Conservation (phyloP, 2,329 filamentous ascomycete genomes). For the Colletotrichum tanaceti region DNA sequence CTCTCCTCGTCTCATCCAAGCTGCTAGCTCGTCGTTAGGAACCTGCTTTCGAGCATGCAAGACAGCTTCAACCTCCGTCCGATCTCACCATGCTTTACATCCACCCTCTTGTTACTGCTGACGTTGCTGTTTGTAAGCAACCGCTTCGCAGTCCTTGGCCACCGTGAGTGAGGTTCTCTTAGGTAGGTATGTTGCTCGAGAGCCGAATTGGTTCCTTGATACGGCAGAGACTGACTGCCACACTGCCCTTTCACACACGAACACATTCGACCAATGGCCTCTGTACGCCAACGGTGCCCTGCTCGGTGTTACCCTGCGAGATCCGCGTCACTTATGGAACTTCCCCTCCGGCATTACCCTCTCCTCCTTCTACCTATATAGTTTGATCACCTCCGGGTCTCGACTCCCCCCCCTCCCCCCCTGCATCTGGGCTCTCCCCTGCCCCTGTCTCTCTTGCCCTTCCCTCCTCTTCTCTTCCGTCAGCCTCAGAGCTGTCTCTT, state of each 20-base stretch:
- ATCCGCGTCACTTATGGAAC: slow-evolving; percentile 21
- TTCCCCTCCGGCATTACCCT: slow-evolving; percentile 33
- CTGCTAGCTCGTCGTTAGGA: slow-evolving; percentile 3
- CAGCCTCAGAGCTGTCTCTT: slow-evolving; percentile 34
- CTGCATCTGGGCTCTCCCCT: slow-evolving; percentile 28
- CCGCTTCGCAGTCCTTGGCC: slow-evolving; percentile 4
- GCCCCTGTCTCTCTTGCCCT: slow-evolving; percentile 28
- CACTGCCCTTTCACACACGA: slow-evolving; percentile 15
- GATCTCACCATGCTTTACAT: slow-evolving; percentile 16
- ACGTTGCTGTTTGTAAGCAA: neutral
- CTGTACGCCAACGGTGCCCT: slow-evolving; percentile 23
- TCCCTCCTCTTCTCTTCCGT: slow-evolving; percentile 24
- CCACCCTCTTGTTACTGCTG: no score
- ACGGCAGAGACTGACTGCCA: neutral
- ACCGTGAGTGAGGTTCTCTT: neutral
- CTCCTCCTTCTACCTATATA: slow-evolving; percentile 39
- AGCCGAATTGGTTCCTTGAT: slow-evolving; percentile 6
- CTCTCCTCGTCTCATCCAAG: slow-evolving; percentile 16
- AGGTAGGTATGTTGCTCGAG: neutral
- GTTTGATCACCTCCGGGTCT: slow-evolving; percentile 37
- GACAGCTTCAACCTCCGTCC: slow-evolving; percentile 21
- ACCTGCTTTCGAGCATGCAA: slow-evolving; percentile 18
- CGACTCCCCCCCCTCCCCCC: slow-evolving; percentile 34
- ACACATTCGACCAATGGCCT: slow-evolving; percentile 15
- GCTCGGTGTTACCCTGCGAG: slow-evolving; percentile 28